Conservation (phyloP, 129 eudicot genomes). For the Gnaphalium uliginosum region DNA sequence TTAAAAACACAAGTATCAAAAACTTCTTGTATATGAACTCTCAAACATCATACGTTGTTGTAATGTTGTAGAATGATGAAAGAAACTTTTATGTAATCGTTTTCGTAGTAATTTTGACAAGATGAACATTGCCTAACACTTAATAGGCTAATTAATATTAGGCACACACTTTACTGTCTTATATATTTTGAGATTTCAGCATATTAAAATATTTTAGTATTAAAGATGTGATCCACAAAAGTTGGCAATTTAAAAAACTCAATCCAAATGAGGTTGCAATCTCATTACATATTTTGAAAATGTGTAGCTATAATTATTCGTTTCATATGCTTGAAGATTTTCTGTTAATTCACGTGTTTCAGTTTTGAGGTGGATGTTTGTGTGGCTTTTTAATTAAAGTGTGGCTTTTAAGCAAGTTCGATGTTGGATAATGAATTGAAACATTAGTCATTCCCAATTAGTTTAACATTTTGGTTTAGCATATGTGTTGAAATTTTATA, state of each 20-base stretch:
- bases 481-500: too few relatives aligned
- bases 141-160: slow-evolving; percentile 18
- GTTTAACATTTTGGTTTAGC: too few relatives aligned
- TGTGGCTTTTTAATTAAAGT: too few relatives aligned
- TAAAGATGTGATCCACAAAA: not conserved
- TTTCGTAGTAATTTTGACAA: slow-evolving; percentile 27
- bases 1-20: too few relatives aligned
- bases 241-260: too few relatives aligned
- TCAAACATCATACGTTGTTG: slow-evolving; percentile 25
- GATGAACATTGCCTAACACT: not conserved
- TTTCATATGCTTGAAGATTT: too few relatives aligned
- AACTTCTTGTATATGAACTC: too few relatives aligned
- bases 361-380: not conserved
- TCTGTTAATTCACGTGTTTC: not conserved
- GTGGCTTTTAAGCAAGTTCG: too few relatives aligned
- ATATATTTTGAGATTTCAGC: slow-evolving; percentile 10
- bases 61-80: slow-evolving; percentile 34
- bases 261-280: not conserved
- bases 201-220: too few relatives aligned
- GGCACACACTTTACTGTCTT: slow-evolving; percentile 20
- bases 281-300: not conserved
- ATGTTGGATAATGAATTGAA: too few relatives aligned
- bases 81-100: slow-evolving; percentile 16
- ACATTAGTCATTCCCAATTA: too few relatives aligned
- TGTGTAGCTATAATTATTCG: too few relatives aligned